phyloP scores from a whole-genome alignment of 2,329 filamentous ascomycete species.

The Mollisiaceae sp. region DNA sequence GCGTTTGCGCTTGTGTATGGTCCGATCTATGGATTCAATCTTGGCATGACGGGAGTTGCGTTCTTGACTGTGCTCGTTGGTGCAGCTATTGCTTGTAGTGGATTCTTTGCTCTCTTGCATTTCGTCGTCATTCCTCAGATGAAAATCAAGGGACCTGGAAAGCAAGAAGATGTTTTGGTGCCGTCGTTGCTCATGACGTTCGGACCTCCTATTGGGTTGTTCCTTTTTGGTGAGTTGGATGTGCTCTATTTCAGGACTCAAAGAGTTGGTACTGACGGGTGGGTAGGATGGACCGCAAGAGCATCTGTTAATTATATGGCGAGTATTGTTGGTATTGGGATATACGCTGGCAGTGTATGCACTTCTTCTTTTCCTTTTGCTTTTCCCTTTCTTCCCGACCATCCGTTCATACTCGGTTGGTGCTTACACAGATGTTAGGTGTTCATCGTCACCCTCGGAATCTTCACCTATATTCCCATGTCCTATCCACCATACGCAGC shows the following conservation, averaged over 20 bases:
- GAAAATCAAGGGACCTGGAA: background rate
- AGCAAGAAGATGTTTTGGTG: constrained; percentile 4
- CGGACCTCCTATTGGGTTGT: background rate
- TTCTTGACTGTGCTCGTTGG: constrained; percentile 64
- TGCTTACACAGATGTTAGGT: background rate
- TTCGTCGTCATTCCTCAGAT: background rate
- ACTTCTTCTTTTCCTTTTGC: background rate
- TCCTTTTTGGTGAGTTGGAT: background rate
- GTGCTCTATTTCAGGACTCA: background rate
- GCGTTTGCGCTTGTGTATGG: constrained; percentile 67
- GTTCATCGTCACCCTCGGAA: constrained; percentile 9
- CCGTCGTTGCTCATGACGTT: background rate
- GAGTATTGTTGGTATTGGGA: background rate
- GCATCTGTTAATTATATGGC: background rate
- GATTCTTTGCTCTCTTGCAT: background rate
- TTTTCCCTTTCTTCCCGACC: too few relatives aligned
- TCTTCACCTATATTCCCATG: constrained; percentile 2
- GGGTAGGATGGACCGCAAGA: background rate
- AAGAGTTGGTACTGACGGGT: background rate
- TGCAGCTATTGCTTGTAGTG: constrained; percentile 38
- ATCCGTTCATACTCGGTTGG: background rate
- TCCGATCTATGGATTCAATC: constrained; percentile 60
- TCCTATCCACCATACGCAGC: constrained; percentile 2
- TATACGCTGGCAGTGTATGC: background rate
- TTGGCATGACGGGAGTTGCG: constrained; percentile 60